A percentile compares a stretch with the other conserved stretches of the same genome.
phyloP scores from a whole-genome alignment of 345 rosid genomes.

The Litchi chinensis region DNA sequence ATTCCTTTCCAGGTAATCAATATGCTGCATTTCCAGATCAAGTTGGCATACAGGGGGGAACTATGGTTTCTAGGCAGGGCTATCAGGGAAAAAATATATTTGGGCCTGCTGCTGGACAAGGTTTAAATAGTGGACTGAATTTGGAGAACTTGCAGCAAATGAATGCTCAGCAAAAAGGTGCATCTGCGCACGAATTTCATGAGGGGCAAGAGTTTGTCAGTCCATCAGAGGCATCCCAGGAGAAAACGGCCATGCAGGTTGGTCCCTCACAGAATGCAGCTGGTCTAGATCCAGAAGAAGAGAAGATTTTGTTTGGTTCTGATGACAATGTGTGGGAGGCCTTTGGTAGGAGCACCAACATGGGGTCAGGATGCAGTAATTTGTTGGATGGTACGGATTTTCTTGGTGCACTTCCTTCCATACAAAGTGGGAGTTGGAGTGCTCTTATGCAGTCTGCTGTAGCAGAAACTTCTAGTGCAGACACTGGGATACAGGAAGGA shows the following conservation, averaged over 20 bases:
- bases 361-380: slow-evolving; percentile 50
- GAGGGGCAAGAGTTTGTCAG: slow-evolving; percentile 42
- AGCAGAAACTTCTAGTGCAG: slow-evolving; percentile 76
- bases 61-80: slow-evolving; percentile 49
- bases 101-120: slow-evolving; percentile 41
- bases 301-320: slow-evolving; percentile 83
- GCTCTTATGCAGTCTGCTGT: slow-evolving; percentile 99
- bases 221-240: slow-evolving; percentile 45
- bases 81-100: slow-evolving; percentile 43
- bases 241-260: slow-evolving; percentile 38
- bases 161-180: slow-evolving; percentile 44
- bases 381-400: slow-evolving; percentile 47
- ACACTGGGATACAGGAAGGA: slow-evolving; percentile 58
- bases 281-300: slow-evolving; percentile 87
- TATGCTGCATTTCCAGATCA: slow-evolving; percentile 50
- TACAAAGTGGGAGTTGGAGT: slow-evolving; percentile 98
- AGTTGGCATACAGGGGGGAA: slow-evolving; percentile 46
- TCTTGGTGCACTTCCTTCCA: slow-evolving; percentile 58
- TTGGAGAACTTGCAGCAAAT: slow-evolving; percentile 47
- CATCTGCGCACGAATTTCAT: slow-evolving; percentile 39
- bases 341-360: slow-evolving; percentile 54
- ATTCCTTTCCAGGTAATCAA: slow-evolving; percentile 51
- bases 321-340: slow-evolving; percentile 87
- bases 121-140: slow-evolving; percentile 42
- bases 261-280: slow-evolving; percentile 54